A percentile compares a stretch with the other conserved stretches of the same genome.
These are phyloP conservation scores for Pelargonium cotyledonis DNA, from an alignment of 441 rosid species.

Conservation along the genomic window DNA sequence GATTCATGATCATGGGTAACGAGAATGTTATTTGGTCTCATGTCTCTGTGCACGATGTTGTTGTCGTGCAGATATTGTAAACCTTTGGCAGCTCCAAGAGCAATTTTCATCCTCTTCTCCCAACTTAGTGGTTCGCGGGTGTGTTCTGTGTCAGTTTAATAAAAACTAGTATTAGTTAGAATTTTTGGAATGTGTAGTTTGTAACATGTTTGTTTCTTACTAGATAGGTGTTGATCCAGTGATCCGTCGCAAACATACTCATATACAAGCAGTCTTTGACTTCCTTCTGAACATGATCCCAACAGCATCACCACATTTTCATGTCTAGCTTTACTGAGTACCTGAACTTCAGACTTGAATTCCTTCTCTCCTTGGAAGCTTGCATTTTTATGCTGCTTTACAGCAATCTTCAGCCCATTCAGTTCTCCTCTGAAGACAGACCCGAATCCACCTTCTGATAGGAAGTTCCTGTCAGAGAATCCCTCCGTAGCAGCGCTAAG, in stretches of 20 bases:
- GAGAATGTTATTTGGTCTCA: conserved; percentile 53
- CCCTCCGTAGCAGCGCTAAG: conserved; percentile 49
- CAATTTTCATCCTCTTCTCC: conserved; percentile 36
- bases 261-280: conserved; percentile 34
- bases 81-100: conserved; percentile 36
- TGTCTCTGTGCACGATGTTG: conserved; percentile 45
- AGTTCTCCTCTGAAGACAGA: conserved; percentile 39
- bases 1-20: conserved; percentile 39
- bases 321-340: conserved; percentile 30
- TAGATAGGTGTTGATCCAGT: conserved; percentile 44
- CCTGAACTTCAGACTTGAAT: conserved; percentile 24
- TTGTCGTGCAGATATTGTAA: conserved; percentile 35
- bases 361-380: conserved; percentile 22
- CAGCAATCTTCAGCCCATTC: conserved; percentile 22
- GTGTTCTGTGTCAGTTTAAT: conserved; percentile 28
- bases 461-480: conserved; percentile 34
- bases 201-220: conserved; percentile 26
- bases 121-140: conserved; percentile 29
- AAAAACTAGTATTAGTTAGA: conserved; percentile 3
- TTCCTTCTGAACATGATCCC: conserved; percentile 36
- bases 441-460: conserved; percentile 54
- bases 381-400: conserved; percentile 24
- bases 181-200: neutral
- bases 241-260: conserved; percentile 45
- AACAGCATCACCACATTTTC: conserved; percentile 32